Evolutionary conservation across 257 asterid genomes (phyloP), one percentile per base, ranked within the genome.

Genomic region (Gynochthodes officinalis): DNA sequence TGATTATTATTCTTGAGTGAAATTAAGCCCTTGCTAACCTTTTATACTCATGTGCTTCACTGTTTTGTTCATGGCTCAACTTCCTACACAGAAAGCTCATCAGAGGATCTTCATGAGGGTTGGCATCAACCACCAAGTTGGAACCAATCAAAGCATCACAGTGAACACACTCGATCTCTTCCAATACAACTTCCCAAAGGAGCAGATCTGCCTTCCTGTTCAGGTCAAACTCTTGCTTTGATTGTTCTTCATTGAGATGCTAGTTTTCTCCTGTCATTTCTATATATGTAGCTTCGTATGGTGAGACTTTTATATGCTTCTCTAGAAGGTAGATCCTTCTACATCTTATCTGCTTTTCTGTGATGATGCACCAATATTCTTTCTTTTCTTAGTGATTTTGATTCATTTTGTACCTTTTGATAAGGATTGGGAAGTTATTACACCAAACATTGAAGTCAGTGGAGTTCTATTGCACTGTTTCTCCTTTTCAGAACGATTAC

Each of bases 161-260:
- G 81, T 80, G 83, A 75, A 66, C 91, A 82, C 62, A 74, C 86
- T 79, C 75, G 90, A 69, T 81, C 96, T 27, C 82, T 94, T 86
- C 97, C 99, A 53, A 76, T 85, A 54, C 92, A 89, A 77, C 97
- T 94, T 76, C 99, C 99, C 37, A 80, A 91, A 64, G 92, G 99
- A 81, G 99, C 99, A 71, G 95, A 86, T 83, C 73, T 87, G 76
- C 99, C 99, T 70, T 87, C 99, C 70, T 91, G 90, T 76, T 88
- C 97, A 87, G 96, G 99, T 94, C 61, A 9, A 49, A 75, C 27
- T 83, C 83, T 60, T 18, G 5, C 72, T 70, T 79, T 23, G n/a
- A 50, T 15, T 59, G 10, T 13, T n/a, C 43, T 67, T 35, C 64
- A 32, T 73, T 27, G 2, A 60, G n/a, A 27, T 43, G 16, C 23